Evolutionary conservation across 1,284 basidiomycete genomes (phyloP), one percentile per base, ranked within the genome.

Genomic region (Trichosporon inkin): DNA sequence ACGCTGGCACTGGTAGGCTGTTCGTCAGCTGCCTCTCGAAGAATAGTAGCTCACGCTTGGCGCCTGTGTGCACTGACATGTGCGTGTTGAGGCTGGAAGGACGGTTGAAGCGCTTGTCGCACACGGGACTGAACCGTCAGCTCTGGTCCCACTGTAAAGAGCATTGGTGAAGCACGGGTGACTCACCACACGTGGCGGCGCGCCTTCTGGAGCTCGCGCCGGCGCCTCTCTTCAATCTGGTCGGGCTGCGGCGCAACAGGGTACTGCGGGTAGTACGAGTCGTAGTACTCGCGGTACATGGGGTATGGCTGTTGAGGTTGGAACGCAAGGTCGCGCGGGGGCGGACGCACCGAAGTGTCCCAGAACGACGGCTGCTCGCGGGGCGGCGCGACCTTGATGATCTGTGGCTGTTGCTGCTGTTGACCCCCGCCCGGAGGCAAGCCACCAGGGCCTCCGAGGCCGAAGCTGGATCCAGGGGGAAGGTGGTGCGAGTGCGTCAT

Each of bases 31-130:
- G 19, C n/a, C 8, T 4, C 14, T 0, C 6, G 34, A 3, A 17
- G 5, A 16, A 0, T 8, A 38, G n/a, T 11, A 41, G 57, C 80
- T 63, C 73, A 87, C 86, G 86, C 71, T 82, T 85, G 6, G 80
- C 81, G 16, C 86, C 85, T 5, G 82, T 84, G 67, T 87, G 86
- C 5, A 82, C 83, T 55, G 85, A 84, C 85, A 86, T 86, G 67
- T 87, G 86, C 2, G 86, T 86, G 37, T 77, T 77, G 47, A 87
- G 77, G 13, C 84, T 84, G 56, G 84, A 85, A 3, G 86, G 86
- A 61, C 85, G 79, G 32, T 84, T 84, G 68, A 87, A 87, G 56
- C 76, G 65, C 72, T 86, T 86, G 3, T 78, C 71, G 71, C 85
- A 87, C 1, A 83, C 74, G 28, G 72, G 69, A 64, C 85, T 77